phyloP scores from a whole-genome alignment of 371 early-diverging fungal species.

The Apophysomyces variabilis region DNA sequence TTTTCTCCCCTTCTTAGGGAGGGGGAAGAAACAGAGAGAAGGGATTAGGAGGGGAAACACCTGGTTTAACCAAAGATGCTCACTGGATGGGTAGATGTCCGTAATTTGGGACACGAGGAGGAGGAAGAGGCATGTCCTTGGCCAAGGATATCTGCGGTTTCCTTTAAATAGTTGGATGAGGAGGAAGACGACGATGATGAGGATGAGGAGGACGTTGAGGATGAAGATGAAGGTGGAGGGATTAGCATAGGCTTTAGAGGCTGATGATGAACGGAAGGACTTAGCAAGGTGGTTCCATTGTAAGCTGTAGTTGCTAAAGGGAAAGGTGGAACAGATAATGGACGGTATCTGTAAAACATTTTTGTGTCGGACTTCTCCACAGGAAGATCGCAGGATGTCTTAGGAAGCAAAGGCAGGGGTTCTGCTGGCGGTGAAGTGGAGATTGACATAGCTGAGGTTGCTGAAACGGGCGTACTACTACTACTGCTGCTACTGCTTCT shows the following conservation, averaged over 20 bases:
- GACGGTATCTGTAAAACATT: not conserved
- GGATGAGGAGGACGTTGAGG: not conserved
- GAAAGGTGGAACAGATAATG: not conserved
- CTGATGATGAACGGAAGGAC: not conserved
- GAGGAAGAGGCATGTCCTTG: conserved; percentile 3
- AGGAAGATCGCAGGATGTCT: not conserved
- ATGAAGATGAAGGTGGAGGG: not conserved
- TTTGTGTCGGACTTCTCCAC: not conserved
- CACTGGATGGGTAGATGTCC: conserved; percentile 46
- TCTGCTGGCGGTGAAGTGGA: too few relatives aligned
- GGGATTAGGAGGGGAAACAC: too few relatives aligned
- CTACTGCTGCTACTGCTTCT: too few relatives aligned
- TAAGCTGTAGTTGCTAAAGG: not conserved
- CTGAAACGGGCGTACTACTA: too few relatives aligned
- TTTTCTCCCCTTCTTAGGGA: too few relatives aligned
- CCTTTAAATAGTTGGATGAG: conserved; percentile 12
- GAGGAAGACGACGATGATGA: not conserved
- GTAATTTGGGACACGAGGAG: conserved; percentile 16
- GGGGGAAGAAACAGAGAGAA: too few relatives aligned
- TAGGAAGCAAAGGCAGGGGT: too few relatives aligned
- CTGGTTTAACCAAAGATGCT: conserved; percentile 43
- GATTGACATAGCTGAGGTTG: too few relatives aligned
- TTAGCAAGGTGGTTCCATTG: not conserved
- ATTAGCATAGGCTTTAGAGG: too few relatives aligned
- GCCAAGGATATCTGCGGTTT: conserved; percentile 8